phyloP scores from a whole-genome alignment of 2,329 filamentous ascomycete species.

The Fusarium abutilonis region DNA sequence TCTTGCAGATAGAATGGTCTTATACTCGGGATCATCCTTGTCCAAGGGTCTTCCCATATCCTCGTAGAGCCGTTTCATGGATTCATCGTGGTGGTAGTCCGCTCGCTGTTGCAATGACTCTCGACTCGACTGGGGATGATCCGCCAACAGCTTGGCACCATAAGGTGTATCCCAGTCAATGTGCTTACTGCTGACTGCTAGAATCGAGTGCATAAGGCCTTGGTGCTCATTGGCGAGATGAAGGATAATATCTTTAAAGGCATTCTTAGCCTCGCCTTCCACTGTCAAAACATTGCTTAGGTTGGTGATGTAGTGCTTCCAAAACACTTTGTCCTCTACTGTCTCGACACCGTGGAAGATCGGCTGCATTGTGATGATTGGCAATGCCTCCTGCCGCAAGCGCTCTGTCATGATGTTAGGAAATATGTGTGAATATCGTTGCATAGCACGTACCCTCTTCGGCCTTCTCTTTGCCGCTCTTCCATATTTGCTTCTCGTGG shows the following conservation, averaged over 20 bases:
- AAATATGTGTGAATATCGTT: background rate
- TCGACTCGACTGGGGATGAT: constrained; percentile 59
- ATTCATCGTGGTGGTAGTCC: constrained; percentile 65
- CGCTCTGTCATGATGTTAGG: constrained; percentile 55
- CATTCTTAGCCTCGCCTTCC: constrained; percentile 82
- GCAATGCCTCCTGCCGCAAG: constrained; percentile 59
- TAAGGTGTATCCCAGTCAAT: constrained; percentile 69
- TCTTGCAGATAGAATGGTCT: constrained; percentile 61
- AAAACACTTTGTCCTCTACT: constrained; percentile 79
- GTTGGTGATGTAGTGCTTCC: constrained; percentile 83
- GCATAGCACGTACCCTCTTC: constrained; percentile 66
- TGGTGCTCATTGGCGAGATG: constrained; percentile 82
- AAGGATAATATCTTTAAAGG: constrained; percentile 84
- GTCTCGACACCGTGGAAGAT: constrained; percentile 86
- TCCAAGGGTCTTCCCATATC: constrained; percentile 56
- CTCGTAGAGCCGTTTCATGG: constrained; percentile 62
- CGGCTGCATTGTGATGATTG: constrained; percentile 66
- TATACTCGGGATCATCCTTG: constrained; percentile 56
- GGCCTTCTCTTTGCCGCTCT: constrained; percentile 80
- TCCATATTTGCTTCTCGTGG: constrained; percentile 86
- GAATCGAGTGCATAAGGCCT: constrained; percentile 89
- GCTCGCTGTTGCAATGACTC: constrained; percentile 62
- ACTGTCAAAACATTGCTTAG: constrained; percentile 85
- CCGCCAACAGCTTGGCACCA: constrained; percentile 61
- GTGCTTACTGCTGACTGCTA: constrained; percentile 85